phyloP scores from a whole-genome alignment of 192 early-diverging fungal species.

The Coemansia sp. region DNA sequence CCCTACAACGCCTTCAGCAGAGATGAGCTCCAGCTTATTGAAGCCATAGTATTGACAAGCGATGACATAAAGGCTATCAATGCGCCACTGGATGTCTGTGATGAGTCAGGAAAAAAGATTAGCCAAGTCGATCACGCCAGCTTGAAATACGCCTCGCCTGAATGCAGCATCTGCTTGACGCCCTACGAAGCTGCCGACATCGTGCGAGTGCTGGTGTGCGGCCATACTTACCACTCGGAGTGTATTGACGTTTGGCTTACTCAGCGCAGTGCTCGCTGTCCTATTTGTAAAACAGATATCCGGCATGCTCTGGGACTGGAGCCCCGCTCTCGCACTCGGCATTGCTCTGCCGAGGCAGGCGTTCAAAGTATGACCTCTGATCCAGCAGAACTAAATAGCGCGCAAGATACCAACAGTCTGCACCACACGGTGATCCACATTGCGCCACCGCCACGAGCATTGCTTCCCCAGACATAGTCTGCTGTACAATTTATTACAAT shows the following conservation, averaged over 20 bases:
- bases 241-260: constrained; percentile 63
- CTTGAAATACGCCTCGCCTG: constrained; percentile 43
- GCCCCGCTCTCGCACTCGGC: not conserved
- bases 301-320: constrained; percentile 30
- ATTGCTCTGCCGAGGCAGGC: not conserved
- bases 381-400: not conserved
- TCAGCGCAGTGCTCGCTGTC: constrained; percentile 35
- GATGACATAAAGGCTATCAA: constrained; percentile 16
- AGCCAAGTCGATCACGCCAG: not conserved
- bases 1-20: constrained; percentile 42
- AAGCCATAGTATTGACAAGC: constrained; percentile 17
- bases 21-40: constrained; percentile 38
- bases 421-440: constrained; percentile 18
- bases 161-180: constrained; percentile 65
- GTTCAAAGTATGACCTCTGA: not conserved
- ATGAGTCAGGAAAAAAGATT: not conserved
- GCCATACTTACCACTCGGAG: constrained; percentile 60
- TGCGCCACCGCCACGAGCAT: constrained; percentile 8
- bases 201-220: constrained; percentile 61
- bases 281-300: constrained; percentile 42
- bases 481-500: not conserved
- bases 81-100: constrained; percentile 1
- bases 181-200: constrained; percentile 56
- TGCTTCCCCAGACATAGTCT: not conserved
- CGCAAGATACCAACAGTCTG: not conserved